Base-by-base conservation (phyloP, 225 moss, liverwort and hornwort genomes). In the Physcomitrellopsis africana region DNA sequence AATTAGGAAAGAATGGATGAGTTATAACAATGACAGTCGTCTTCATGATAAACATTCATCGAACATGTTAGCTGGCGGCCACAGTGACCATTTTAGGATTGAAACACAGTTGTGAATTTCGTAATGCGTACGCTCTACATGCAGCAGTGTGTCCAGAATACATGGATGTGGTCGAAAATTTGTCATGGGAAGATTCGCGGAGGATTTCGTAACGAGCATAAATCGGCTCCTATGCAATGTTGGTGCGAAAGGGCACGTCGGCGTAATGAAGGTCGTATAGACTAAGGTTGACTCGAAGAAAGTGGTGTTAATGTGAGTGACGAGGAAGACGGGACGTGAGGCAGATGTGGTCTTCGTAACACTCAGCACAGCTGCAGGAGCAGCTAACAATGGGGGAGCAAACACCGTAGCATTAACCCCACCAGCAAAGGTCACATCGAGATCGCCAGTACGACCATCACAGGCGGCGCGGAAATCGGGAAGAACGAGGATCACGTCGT, bases 241-340 rank as follows among this genome's bases (percentile, higher is more conserved):
- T 17, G 81, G 84, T 11, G 82, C 86, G 12, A 67, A 63, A 5
- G 89, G 89, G 22, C 82, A 85, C 46, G 27, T 43, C 24, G 26
- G 72, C 24, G 86, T 87, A 68, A 86, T 88, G 55, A 82, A 65
- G 46, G 54, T 91, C 3, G 65, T 77, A 56, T 76, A 86, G 29
- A 84, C 80, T 46, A 51, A 77, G 16, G 64, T 79, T 59, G 58
- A 82, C 14, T 57, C 80, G 51, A 82, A 72, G 49, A 84, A 80
- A 68, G 82, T 80, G 10, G 32, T 37, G 73, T 91, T 55, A 84
- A 91, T 65, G 69, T 82, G 7, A 76, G 88, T 20, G 91, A 91
- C 60, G 88, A 88, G 8, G 91, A 91, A 80, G 88, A 88, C 46
- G 86, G 91, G 91, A 88, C 80, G 82, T 23, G 75, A 59, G 19